These are phyloP conservation scores for Dovyalis caffra DNA, from an alignment of 345 rosid species.

Conservation along the genomic window DNA sequence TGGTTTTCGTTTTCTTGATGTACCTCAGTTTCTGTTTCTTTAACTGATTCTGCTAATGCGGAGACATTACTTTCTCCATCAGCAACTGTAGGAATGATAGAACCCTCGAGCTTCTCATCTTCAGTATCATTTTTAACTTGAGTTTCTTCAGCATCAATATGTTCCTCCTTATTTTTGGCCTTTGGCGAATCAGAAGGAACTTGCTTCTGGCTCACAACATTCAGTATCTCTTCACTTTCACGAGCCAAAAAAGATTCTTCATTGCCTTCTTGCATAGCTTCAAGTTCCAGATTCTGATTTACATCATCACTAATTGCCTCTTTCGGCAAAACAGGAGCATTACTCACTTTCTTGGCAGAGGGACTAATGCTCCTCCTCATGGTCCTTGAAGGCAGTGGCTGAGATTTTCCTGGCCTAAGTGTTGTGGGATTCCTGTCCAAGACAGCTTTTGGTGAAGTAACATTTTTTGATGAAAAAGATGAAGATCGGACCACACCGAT, in stretches of 20 bases:
- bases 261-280: constrained; percentile 21
- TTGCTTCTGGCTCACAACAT: constrained; percentile 24
- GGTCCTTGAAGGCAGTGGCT: constrained; percentile 13
- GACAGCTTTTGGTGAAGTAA: constrained; percentile 13
- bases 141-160: constrained; percentile 17
- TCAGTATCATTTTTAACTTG: constrained; percentile 16
- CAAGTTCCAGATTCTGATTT: constrained; percentile 16
- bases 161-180: constrained; percentile 13
- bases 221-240: constrained; percentile 36
- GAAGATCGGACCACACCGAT: constrained; percentile 27
- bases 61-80: constrained; percentile 26
- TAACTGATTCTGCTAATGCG: constrained; percentile 1
- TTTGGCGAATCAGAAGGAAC: constrained; percentile 20
- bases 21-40: constrained; percentile 2
- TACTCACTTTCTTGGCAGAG: constrained; percentile 16
- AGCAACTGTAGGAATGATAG: constrained; percentile 14
- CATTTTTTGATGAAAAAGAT: constrained; percentile 28
- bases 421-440: constrained; percentile 37
- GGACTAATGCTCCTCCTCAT: constrained; percentile 26
- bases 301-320: constrained; percentile 12
- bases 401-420: constrained; percentile 29
- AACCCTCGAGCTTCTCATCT: constrained; percentile 24
- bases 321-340: constrained; percentile 12
- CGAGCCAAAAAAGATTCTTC: constrained; percentile 16
- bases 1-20: constrained; percentile 1